Conservation (phyloP, 1,284 basidiomycete species). For the Kalmanozyma brasiliensis region DNA sequence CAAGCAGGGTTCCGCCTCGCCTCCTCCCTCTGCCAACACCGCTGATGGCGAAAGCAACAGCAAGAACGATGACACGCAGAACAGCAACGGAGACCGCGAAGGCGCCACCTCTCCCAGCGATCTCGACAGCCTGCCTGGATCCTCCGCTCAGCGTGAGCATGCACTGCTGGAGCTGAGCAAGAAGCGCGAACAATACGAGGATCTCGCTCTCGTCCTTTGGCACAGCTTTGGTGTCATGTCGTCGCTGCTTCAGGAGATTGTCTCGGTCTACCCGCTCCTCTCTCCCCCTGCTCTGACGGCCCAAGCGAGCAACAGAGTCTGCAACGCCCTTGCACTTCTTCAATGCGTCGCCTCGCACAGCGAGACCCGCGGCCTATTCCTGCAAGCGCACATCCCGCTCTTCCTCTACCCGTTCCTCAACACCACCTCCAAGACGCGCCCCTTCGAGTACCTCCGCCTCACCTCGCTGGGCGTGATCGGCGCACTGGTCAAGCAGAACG, state of each 20-base stretch:
- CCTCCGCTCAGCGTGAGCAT: slow-evolving; percentile 62
- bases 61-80: slow-evolving; percentile 10
- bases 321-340: slow-evolving; percentile 95
- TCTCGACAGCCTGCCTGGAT: slow-evolving; percentile 54
- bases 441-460: slow-evolving; percentile 97
- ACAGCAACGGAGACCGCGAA: slow-evolving; percentile 13
- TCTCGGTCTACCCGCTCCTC: slow-evolving; percentile 95
- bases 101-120: slow-evolving; percentile 20
- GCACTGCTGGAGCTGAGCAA: slow-evolving; percentile 88
- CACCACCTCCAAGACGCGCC: slow-evolving; percentile 97
- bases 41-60: slow-evolving; percentile 1
- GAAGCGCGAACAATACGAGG: slow-evolving; percentile 98
- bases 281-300: slow-evolving; percentile 96
- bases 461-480: slow-evolving; percentile 98
- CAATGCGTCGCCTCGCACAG: slow-evolving; percentile 82
- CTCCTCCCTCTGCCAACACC: slow-evolving; percentile 7
- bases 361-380: slow-evolving; percentile 64
- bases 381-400: slow-evolving; percentile 89
- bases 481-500: slow-evolving; percentile 93
- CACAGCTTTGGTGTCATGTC: slow-evolving; percentile 99
- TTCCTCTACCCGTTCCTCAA: slow-evolving; percentile 99
- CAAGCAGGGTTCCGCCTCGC: slow-evolving; percentile 27
- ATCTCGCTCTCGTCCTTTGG: slow-evolving; percentile 96
- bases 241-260: slow-evolving; percentile 96
- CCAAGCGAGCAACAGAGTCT: slow-evolving; percentile 98